Evolutionary conservation across 176 grass and related monocot species (phyloP).

Genomic region (Rhynchospora pubera): DNA sequence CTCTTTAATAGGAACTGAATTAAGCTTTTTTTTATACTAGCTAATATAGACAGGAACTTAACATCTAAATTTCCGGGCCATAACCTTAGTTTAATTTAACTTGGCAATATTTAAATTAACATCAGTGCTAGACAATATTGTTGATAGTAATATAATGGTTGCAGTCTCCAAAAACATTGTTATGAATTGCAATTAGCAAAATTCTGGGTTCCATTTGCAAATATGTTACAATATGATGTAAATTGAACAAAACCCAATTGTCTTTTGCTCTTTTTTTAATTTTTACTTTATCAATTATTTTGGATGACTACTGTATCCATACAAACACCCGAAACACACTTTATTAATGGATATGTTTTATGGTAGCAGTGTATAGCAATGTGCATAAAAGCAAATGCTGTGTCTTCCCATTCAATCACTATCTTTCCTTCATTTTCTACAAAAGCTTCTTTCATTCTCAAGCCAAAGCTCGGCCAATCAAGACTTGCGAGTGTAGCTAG

Average conservation of each 20-base stretch:
- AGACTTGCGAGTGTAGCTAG: conserved; percentile 13
- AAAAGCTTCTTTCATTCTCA: conserved; percentile 10
- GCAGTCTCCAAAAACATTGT: too few relatives aligned
- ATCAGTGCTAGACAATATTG: too few relatives aligned
- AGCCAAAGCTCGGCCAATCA: conserved; percentile 17
- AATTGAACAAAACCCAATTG: not conserved
- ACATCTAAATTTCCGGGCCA: too few relatives aligned
- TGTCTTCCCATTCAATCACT: conserved; percentile 19
- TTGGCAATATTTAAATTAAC: too few relatives aligned
- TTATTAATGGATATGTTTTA: conserved; percentile 17
- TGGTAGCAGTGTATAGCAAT: conserved; percentile 23
- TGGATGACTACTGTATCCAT: not conserved
- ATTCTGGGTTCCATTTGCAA: not conserved
- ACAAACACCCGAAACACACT: not conserved
- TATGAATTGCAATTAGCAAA: not conserved
- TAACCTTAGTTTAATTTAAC: too few relatives aligned
- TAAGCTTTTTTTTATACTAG: too few relatives aligned
- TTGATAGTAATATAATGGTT: too few relatives aligned
- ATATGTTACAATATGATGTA: not conserved
- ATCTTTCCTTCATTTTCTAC: conserved; percentile 18
- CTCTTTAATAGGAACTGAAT: not conserved
- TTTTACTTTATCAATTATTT: too few relatives aligned
- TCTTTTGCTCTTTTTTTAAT: too few relatives aligned
- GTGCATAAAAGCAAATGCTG: conserved; percentile 11
- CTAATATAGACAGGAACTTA: too few relatives aligned